Conservation (phyloP, 179 eudicot species). For the Silene coronaria region DNA sequence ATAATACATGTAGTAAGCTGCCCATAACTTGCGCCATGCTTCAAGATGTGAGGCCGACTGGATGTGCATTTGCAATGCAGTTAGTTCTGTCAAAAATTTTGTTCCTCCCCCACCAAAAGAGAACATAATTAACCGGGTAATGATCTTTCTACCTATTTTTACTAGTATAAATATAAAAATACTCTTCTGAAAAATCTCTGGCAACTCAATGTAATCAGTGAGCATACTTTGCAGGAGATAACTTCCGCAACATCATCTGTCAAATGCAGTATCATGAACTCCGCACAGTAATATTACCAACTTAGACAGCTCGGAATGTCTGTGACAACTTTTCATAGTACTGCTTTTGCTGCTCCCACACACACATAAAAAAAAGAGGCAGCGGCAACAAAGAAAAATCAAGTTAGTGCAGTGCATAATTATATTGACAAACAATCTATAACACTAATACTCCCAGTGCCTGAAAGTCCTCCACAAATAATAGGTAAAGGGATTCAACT, state of each 20-base stretch:
- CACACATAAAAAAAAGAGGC: neutral
- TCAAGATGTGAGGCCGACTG: too few species aligned
- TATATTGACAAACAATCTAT: neutral
- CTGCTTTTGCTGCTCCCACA: neutral
- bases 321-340: slow-evolving; percentile 2
- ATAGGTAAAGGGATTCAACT: too few species aligned
- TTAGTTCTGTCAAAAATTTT: neutral
- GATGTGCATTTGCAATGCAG: neutral
- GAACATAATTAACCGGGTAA: neutral
- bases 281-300: neutral
- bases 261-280: neutral
- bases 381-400: neutral
- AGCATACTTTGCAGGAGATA: too few species aligned
- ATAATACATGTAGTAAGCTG: neutral
- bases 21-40: neutral
- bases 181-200: neutral
- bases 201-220: neutral
- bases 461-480: too few species aligned
- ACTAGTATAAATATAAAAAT: neutral
- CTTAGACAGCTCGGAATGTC: slow-evolving; percentile 4
- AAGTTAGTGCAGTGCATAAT: neutral
- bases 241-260: neutral
- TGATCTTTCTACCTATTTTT: neutral
- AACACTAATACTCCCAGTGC: neutral
- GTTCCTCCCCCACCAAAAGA: neutral